Evolutionary conservation across 2,329 filamentous ascomycete genomes (phyloP).

Genomic region (Calonectria naviculata): DNA sequence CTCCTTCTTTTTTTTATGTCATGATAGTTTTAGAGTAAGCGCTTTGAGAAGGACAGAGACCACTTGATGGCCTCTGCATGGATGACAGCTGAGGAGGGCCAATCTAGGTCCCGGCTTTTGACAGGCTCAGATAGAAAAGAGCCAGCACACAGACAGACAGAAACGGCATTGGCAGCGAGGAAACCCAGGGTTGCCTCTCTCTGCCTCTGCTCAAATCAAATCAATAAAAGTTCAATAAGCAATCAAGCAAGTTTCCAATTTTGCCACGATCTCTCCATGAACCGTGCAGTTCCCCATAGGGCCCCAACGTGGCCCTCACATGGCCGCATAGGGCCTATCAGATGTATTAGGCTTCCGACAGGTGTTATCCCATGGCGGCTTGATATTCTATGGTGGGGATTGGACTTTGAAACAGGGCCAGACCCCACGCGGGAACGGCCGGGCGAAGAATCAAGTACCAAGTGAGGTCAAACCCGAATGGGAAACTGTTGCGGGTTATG

Average conservation of each 20-base stretch:
- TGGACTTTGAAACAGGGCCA: background rate
- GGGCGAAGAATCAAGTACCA: conserved; percentile 10
- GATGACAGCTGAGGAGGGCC: conserved; percentile 22
- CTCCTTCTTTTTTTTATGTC: conserved; percentile 32
- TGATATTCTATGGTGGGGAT: background rate
- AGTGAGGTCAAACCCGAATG: background rate
- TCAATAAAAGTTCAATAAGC: conserved; percentile 15
- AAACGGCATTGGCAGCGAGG: conserved; percentile 15
- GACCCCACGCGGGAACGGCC: conserved; percentile 7
- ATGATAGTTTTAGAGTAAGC: conserved; percentile 30
- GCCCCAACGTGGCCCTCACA: background rate
- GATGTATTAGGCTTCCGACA: background rate
- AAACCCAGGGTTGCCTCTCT: conserved; percentile 7
- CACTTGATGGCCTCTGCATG: conserved; percentile 13
- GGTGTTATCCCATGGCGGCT: background rate
- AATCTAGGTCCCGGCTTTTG: conserved; percentile 13
- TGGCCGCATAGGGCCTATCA: background rate
- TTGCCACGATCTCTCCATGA: background rate
- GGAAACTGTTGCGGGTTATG: conserved; percentile 12
- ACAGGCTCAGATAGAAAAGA: conserved; percentile 15
- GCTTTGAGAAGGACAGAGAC: conserved; percentile 21
- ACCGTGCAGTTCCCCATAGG: background rate
- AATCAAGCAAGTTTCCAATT: background rate
- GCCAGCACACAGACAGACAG: conserved; percentile 22
- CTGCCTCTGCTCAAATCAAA: conserved; percentile 27